Percentiles rank a stretch among this genome's conserved stretches.
These are phyloP conservation scores for Phellinidium pouzarii DNA, from an alignment of 1,284 basidiomycete species.

Conservation along the genomic window DNA sequence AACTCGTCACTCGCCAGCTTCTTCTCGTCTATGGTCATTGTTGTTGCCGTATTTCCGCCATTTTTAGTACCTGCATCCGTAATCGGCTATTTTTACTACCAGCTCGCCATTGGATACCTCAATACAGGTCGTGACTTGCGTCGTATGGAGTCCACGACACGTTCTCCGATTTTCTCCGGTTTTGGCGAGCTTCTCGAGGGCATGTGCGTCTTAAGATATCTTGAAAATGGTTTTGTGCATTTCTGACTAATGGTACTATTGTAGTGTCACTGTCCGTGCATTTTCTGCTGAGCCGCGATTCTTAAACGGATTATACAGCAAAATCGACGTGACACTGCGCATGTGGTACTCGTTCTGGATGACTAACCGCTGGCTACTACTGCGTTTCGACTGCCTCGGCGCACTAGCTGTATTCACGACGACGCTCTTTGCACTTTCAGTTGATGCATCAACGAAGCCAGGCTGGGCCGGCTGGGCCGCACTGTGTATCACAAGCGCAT, in stretches of 20 bases:
- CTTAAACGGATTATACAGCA: slow-evolving; percentile 61
- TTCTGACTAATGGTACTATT: slow-evolving; percentile 25
- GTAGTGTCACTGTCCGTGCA: slow-evolving; percentile 81
- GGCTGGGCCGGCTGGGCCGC: slow-evolving; percentile 66
- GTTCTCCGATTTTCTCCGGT: slow-evolving; percentile 70
- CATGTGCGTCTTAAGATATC: slow-evolving; percentile 27
- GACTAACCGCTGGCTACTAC: slow-evolving; percentile 24
- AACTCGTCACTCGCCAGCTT: slow-evolving; percentile 70
- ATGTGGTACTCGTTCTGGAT: slow-evolving; percentile 21
- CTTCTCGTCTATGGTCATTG: slow-evolving; percentile 47
- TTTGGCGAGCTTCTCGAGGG: slow-evolving; percentile 78
- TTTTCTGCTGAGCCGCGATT: slow-evolving; percentile 82
- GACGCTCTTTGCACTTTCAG: slow-evolving; percentile 67
- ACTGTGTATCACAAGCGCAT: slow-evolving; percentile 79
- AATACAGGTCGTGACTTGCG: slow-evolving; percentile 73
- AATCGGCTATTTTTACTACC: slow-evolving; percentile 57
- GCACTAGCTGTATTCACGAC: slow-evolving; percentile 59
- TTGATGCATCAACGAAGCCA: slow-evolving; percentile 26
- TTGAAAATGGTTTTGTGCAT: not conserved
- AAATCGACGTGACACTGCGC: slow-evolving; percentile 56
- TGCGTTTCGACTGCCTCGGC: slow-evolving; percentile 43
- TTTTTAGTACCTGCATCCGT: slow-evolving; percentile 68
- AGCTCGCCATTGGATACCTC: slow-evolving; percentile 66
- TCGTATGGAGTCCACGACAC: slow-evolving; percentile 69
- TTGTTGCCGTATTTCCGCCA: slow-evolving; percentile 57